Percentiles rank a stretch among this genome's conserved stretches.
These are phyloP conservation scores for Umbelopsis sp. DNA, from an alignment of 371 early-diverging fungal genomes.

Conservation along the genomic window DNA sequence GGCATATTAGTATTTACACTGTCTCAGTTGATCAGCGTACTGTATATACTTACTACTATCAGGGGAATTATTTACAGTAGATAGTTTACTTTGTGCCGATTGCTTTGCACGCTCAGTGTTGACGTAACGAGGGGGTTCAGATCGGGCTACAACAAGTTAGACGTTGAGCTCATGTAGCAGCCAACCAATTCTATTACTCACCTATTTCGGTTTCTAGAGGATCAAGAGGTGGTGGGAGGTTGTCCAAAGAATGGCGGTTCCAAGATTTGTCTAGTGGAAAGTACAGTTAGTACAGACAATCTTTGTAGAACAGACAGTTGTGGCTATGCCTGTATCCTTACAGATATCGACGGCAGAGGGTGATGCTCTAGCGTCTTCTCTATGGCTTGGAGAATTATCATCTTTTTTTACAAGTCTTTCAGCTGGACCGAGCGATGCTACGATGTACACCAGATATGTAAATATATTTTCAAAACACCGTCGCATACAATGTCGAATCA, in stretches of 20 bases:
- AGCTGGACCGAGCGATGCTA: conserved; percentile 10
- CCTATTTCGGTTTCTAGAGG: neutral
- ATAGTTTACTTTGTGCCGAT: neutral
- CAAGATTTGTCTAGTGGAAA: neutral
- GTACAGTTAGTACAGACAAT: neutral
- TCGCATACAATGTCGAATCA: neutral
- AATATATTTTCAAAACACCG: too few relatives aligned
- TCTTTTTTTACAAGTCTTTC: conserved; percentile 3
- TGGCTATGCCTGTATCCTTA: neutral
- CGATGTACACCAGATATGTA: neutral
- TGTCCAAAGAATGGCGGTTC: conserved; percentile 7
- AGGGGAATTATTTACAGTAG: conserved; percentile 1
- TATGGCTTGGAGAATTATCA: neutral
- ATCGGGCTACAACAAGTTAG: neutral
- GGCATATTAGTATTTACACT: neutral
- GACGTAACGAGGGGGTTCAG: neutral
- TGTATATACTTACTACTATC: neutral
- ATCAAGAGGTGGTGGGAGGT: neutral
- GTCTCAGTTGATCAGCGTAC: neutral
- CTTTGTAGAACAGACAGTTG: neutral
- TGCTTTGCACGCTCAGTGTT: neutral
- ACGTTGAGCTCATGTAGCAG: neutral
- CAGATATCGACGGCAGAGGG: neutral
- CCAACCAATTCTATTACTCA: neutral
- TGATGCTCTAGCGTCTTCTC: neutral